A percentile compares a stretch with the other conserved stretches of the same genome.
Evolutionary conservation across 2,329 filamentous ascomycete species (phyloP).

Genomic region (Scytalidium lignicola): DNA sequence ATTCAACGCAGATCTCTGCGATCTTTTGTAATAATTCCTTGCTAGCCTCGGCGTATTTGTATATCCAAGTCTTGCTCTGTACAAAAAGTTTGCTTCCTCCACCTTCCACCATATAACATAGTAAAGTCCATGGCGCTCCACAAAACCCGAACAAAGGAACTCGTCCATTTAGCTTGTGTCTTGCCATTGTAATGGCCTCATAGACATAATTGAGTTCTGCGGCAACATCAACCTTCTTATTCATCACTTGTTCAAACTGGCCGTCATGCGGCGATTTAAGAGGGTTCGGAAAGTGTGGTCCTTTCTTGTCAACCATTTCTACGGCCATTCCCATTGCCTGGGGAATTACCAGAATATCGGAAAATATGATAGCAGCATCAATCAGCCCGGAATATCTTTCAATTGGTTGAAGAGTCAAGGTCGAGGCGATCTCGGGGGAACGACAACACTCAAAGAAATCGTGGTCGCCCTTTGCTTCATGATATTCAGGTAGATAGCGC

Average conservation of each 20-base stretch:
- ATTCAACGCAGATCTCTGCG: slow-evolving; percentile 88
- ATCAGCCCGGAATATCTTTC: slow-evolving; percentile 86
- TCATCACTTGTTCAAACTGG: slow-evolving; percentile 76
- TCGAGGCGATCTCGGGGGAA: slow-evolving; percentile 85
- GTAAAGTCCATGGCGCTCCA: slow-evolving; percentile 90
- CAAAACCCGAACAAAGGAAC: slow-evolving; percentile 96
- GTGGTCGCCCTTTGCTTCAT: slow-evolving; percentile 81
- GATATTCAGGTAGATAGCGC: slow-evolving; percentile 95
- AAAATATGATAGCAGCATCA: slow-evolving; percentile 98
- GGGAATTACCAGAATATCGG: slow-evolving; percentile 94
- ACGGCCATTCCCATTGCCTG: slow-evolving; percentile 99
- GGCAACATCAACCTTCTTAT: slow-evolving; percentile 75
- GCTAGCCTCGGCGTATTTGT: slow-evolving; percentile 75
- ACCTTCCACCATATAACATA: slow-evolving; percentile 99
- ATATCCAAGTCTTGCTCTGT: slow-evolving; percentile 95
- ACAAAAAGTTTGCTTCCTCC: slow-evolving; percentile 94
- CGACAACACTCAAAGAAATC: slow-evolving; percentile 99
- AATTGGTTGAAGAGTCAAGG: slow-evolving; percentile 88
- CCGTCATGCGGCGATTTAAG: slow-evolving; percentile 72
- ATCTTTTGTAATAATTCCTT: slow-evolving; percentile 86
- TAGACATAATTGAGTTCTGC: slow-evolving; percentile 90
- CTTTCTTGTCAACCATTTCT: slow-evolving; percentile 97
- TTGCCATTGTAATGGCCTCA: slow-evolving; percentile 85
- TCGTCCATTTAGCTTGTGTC: slow-evolving; percentile 78
- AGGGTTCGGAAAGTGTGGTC: slow-evolving; percentile 87